A percentile compares a stretch with the other conserved stretches of the same genome.
These are phyloP conservation scores for Cercospora sp. DNA, from an alignment of 2,329 filamentous ascomycete genomes.

Conservation along the genomic window DNA sequence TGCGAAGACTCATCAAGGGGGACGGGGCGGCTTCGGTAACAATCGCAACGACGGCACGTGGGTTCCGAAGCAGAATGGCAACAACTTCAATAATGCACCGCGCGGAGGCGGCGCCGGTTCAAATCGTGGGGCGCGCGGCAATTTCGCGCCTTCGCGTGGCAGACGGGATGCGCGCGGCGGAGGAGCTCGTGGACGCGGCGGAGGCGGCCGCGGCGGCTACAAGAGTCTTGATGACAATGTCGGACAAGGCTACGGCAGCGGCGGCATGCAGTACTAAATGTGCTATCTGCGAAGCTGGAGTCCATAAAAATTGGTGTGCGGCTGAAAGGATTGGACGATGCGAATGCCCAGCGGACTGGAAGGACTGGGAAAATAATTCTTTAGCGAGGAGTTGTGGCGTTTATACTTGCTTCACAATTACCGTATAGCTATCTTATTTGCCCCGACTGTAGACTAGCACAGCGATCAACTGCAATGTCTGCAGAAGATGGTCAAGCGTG, in stretches of 20 bases:
- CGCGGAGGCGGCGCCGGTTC: constrained; percentile 43
- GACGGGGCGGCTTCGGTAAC: constrained; percentile 25
- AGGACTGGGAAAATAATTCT: not conserved
- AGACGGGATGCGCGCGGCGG: constrained; percentile 37
- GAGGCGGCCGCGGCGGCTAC: constrained; percentile 40
- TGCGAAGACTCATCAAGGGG: constrained; percentile 37
- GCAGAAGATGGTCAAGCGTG: not conserved
- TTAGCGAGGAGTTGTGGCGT: not conserved
- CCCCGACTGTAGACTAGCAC: not conserved
- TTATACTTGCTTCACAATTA: not conserved
- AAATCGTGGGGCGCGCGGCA: constrained; percentile 30
- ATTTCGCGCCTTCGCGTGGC: constrained; percentile 33
- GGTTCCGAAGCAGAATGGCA: constrained; percentile 18
- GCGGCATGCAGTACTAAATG: constrained; percentile 40
- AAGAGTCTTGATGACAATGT: constrained; percentile 48
- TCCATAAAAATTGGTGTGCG: not conserved
- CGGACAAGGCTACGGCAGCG: constrained; percentile 37
- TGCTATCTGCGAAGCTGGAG: not conserved
- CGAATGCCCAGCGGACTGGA: not conserved
- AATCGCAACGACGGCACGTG: constrained; percentile 32
- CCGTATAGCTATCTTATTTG: not conserved
- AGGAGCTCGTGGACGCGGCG: constrained; percentile 31
- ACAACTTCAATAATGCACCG: constrained; percentile 21
- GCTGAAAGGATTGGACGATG: not conserved
- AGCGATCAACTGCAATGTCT: not conserved